A percentile compares a stretch with the other conserved stretches of the same genome.
phyloP scores from a whole-genome alignment of 768 basidiomycete genomes.

The Mycena metata region DNA sequence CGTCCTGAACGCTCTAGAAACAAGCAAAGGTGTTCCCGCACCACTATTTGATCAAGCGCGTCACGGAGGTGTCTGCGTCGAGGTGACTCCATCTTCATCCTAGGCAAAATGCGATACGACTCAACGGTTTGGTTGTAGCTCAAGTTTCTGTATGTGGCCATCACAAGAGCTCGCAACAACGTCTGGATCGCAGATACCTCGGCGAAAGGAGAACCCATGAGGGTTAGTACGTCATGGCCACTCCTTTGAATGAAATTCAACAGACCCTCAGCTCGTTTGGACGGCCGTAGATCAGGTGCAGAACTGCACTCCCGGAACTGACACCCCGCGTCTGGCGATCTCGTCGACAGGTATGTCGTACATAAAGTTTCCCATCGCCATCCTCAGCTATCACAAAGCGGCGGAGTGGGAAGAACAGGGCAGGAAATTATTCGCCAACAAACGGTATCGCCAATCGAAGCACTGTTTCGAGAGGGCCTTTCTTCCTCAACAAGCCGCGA shows the following conservation, averaged over 20 bases:
- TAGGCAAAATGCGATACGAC: neutral
- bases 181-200: constrained; percentile 80
- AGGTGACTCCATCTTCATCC: constrained; percentile 53
- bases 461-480: constrained; percentile 66
- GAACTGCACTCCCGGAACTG: constrained; percentile 61
- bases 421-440: constrained; percentile 53
- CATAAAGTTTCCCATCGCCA: neutral
- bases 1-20: constrained; percentile 58
- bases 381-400: constrained; percentile 16
- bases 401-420: constrained; percentile 55
- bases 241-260: neutral
- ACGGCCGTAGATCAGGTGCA: constrained; percentile 58
- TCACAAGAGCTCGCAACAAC: constrained; percentile 77
- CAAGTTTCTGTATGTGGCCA: constrained; percentile 78
- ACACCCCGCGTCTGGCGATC: constrained; percentile 67
- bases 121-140: constrained; percentile 54
- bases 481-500: constrained; percentile 55
- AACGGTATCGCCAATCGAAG: constrained; percentile 66
- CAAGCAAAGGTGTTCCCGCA: constrained; percentile 42
- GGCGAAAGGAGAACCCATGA: constrained; percentile 67
- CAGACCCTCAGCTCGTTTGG: constrained; percentile 63
- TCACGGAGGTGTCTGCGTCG: constrained; percentile 69
- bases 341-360: constrained; percentile 56
- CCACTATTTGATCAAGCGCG: constrained; percentile 65
- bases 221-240: constrained; percentile 50